Base-by-base conservation (phyloP, 2,329 filamentous ascomycete species). In the Emmonsia crescens region DNA sequence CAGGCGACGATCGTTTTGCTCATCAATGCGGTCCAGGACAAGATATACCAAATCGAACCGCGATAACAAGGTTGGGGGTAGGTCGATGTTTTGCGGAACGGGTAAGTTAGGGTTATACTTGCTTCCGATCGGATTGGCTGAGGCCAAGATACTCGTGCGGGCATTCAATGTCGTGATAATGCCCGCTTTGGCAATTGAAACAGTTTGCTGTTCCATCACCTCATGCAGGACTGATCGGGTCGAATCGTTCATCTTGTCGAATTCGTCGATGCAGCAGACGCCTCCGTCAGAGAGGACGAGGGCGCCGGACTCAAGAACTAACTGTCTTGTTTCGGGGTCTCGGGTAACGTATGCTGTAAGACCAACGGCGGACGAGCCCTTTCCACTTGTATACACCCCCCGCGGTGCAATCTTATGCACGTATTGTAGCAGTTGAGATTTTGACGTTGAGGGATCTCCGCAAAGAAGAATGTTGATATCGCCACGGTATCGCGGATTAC, bases 381-480 rank as follows among this genome's bases (percentile, higher is more conserved):
- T 89, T 64, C 87, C 87, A 64, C 85, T 89, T 19, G 87, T 90
- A 73, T 90, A 90, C 5, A 90, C 84, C 73, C 87, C 87, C 63
- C 94, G 88, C 46, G 94, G 94, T 4, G 94, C 94, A 70, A 99
- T 99, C 77, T 96, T 95, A 82, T 99, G 93, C 31, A 99, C 88
- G 71, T 99, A 99, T 65, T 91, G 84, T 33, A 99, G 82, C 61
- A 99, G 80, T 75, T 99, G 95, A 12, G 94, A 99, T 75, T 99
- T 99, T 46, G 94, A 83, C 0, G 94, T 99, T 0, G 93, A 97
- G 0, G 94, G 94, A 71, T 99, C 94, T 81, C 94, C 94, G 70
- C 94, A 99, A 42, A 99, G 87, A 51, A 99, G 82, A 58, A 99
- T 85, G 73, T 99, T 99, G 79, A 99, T 96, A 75, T 99, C 94